Base-by-base conservation (phyloP, 371 early-diverging fungal species). In the Mortierella sp. region DNA sequence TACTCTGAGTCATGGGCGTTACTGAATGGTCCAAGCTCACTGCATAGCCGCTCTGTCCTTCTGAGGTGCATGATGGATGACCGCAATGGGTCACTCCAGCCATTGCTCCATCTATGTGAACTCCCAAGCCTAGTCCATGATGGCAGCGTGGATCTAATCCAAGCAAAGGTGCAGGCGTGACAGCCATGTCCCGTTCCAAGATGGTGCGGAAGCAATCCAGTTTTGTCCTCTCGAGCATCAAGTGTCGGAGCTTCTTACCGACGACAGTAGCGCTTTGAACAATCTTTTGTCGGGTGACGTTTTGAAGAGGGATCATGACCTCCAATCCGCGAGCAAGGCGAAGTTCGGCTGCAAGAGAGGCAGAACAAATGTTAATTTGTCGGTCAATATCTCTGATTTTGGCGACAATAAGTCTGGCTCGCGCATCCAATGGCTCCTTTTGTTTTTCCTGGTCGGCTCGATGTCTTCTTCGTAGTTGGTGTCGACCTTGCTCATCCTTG, bases 121-220 rank as follows among this genome's bases (percentile, higher is more conserved):
- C 37, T 5, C 37, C 37, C 37, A 37, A 37, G 3, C 37, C 37
- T 9, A 37, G 3, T 9, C 37, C 37, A 37, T 37, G 37, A 37
- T 37, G 37, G 9, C 37, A 37, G 37, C 37, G 9, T 37, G 37
- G 37, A 37, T 37, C 9, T 9, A 9, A 37, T 37, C 37, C 37
- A 37, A 37, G 37, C 53, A 29, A 29, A 30, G 60, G 48, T 21
- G 60, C 60, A 14, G 47, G 7, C 7, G 72, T 60, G 7, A 76
- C 62, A 1, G 67, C 70, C 29, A 92, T 72, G 62, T 92, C 93
- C 18, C 84, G 84, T 66, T 92, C 89, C n/a, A 94, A 61, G 61
- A 88, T 89, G 43, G 91, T 91, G 18, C 88, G 82, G 76, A 92
- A 94, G 68, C 94, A 94, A 29, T 88, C 86, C 15, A 91, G 66